Conservation (phyloP, 176 grass and related monocot species). For the Musa itinerans region DNA sequence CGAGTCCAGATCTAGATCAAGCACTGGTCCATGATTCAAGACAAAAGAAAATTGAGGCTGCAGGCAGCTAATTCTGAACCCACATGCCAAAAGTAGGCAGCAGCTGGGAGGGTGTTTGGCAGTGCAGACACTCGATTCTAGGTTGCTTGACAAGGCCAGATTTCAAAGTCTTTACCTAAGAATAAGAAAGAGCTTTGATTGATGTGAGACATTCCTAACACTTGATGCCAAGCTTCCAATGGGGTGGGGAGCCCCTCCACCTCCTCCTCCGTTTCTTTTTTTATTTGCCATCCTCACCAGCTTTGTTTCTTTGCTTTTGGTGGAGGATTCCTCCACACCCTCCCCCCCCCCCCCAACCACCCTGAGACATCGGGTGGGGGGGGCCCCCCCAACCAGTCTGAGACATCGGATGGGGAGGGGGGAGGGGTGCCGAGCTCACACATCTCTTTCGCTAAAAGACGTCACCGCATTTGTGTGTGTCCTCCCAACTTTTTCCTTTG, state of each 20-base stretch:
- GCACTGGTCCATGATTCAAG: too few species aligned
- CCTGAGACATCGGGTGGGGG: background rate
- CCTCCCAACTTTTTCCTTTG: background rate
- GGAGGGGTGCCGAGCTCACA: background rate
- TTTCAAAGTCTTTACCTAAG: background rate
- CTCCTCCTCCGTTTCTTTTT: too few species aligned
- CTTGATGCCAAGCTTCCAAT: background rate
- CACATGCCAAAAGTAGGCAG: background rate
- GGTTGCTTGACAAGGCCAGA: background rate
- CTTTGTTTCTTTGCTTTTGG: slow-evolving; percentile 1
- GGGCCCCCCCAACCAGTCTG: background rate
- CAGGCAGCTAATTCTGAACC: background rate
- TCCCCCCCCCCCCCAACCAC: too few species aligned
- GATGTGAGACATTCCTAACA: slow-evolving; percentile 5
- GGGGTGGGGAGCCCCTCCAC: background rate
- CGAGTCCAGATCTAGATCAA: too few species aligned
- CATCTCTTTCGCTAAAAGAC: slow-evolving; percentile 4
- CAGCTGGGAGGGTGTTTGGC: background rate
- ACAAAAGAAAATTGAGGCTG: too few species aligned
- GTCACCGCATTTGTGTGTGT: background rate
- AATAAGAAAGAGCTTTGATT: background rate
- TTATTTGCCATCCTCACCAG: background rate
- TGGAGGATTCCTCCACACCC: background rate
- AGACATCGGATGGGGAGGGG: background rate
- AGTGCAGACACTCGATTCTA: background rate